phyloP scores from a whole-genome alignment of 192 early-diverging fungal genomes.

The Linnemannia schmuckeri region DNA sequence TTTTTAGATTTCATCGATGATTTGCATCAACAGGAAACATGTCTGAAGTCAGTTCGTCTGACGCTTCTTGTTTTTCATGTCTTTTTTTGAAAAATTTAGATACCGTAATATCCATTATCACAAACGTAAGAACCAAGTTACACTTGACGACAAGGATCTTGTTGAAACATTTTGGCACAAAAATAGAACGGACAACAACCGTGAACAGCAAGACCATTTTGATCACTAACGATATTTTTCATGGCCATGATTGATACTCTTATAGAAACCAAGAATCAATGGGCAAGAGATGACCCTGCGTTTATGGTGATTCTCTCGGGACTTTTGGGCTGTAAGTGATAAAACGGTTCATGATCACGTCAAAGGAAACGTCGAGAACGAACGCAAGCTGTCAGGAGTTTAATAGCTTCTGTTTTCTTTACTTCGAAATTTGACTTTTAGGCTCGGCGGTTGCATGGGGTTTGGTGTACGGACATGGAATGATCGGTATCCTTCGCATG shows the following conservation, averaged over 20 bases:
- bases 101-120: constrained; percentile 97
- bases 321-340: constrained; percentile 72
- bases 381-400: background rate
- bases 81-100: constrained; percentile 58
- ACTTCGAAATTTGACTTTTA: constrained; percentile 25
- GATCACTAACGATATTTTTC: background rate
- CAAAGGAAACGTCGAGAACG: no score
- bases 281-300: constrained; percentile 97
- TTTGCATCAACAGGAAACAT: background rate
- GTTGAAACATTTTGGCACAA: no score
- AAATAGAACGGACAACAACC: background rate
- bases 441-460: constrained; percentile 88
- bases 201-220: no score
- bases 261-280: constrained; percentile 97
- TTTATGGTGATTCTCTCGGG: constrained; percentile 84
- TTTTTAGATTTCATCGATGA: background rate
- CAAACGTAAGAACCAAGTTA: constrained; percentile 77
- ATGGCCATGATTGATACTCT: background rate
- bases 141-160: background rate
- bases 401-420: background rate
- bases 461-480: constrained; percentile 77
- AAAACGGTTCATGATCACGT: background rate
- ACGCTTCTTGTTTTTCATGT: background rate
- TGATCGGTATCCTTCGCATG: constrained; percentile 77
- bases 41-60: no score